phyloP scores from a whole-genome alignment of 2,329 filamentous ascomycete species.

The Diaporthe longicolla region DNA sequence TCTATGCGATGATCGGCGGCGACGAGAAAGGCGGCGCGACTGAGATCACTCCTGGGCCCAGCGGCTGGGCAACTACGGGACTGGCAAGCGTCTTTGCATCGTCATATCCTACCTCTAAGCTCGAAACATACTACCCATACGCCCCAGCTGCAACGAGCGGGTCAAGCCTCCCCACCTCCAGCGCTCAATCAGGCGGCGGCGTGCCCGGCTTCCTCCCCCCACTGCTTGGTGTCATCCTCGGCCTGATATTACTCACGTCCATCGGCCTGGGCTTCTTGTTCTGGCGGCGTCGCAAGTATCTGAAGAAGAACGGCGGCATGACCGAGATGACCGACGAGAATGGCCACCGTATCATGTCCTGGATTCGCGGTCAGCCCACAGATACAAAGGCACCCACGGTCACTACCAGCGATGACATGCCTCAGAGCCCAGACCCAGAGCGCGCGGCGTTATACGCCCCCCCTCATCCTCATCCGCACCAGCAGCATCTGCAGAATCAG shows the following conservation, averaged over 20 bases:
- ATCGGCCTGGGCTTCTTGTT: slow-evolving; percentile 66
- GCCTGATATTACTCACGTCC: slow-evolving; percentile 68
- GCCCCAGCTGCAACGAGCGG: slow-evolving; percentile 51
- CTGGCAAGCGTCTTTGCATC: slow-evolving; percentile 68
- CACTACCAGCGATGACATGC: slow-evolving; percentile 61
- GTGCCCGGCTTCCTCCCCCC: slow-evolving; percentile 72
- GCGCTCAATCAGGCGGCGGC: slow-evolving; percentile 51
- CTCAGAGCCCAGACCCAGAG: slow-evolving; percentile 52
- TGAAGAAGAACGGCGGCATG: slow-evolving; percentile 54
- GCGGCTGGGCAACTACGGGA: slow-evolving; percentile 65
- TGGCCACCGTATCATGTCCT: slow-evolving; percentile 63
- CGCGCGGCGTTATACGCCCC: slow-evolving; percentile 46
- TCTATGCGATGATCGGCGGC: slow-evolving; percentile 78
- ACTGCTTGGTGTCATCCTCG: slow-evolving; percentile 73
- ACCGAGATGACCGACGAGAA: slow-evolving; percentile 61
- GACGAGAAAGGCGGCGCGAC: slow-evolving; percentile 77
- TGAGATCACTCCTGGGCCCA: slow-evolving; percentile 72
- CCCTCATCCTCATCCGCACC: slow-evolving; percentile 28
- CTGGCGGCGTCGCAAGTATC: slow-evolving; percentile 63
- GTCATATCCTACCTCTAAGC: slow-evolving; percentile 68
- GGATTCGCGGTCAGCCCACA: slow-evolving; percentile 63
- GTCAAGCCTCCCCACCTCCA: slow-evolving; percentile 42
- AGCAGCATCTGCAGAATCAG: slow-evolving; percentile 32
- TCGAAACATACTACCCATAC: slow-evolving; percentile 75
- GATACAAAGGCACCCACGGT: slow-evolving; percentile 61